phyloP scores from a whole-genome alignment of 345 rosid genomes.

The Syzygium aqueum region DNA sequence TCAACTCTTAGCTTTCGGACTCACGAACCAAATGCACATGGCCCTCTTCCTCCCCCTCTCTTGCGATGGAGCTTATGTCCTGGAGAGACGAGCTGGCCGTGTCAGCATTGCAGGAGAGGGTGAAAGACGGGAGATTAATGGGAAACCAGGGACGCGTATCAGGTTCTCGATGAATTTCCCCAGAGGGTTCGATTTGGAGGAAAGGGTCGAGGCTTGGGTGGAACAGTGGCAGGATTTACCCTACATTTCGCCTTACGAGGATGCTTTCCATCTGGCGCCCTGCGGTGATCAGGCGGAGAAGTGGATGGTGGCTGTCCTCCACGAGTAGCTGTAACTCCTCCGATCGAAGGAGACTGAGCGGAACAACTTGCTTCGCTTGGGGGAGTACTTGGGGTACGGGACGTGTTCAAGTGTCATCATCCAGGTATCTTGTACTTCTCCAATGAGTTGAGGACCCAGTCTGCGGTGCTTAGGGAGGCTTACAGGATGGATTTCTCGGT shows the following conservation, averaged over 20 bases:
- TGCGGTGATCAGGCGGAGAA: constrained; percentile 64
- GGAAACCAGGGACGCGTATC: constrained; percentile 31
- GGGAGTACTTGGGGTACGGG: constrained; percentile 59
- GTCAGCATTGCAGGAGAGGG: constrained; percentile 63
- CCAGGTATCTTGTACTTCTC: constrained; percentile 81
- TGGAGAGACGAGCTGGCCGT: constrained; percentile 42
- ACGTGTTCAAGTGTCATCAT: constrained; percentile 52
- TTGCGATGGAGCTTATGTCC: constrained; percentile 40
- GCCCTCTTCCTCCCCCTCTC: not conserved
- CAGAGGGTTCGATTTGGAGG: constrained; percentile 53
- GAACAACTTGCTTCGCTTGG: constrained; percentile 47
- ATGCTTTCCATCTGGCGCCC: constrained; percentile 51
- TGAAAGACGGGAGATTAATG: not conserved
- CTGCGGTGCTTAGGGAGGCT: constrained; percentile 71
- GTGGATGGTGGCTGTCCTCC: constrained; percentile 70
- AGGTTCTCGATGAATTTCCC: constrained; percentile 68
- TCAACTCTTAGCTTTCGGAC: not conserved
- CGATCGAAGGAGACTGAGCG: constrained; percentile 73
- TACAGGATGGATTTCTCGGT: constrained; percentile 56
- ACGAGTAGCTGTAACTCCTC: constrained; percentile 55
- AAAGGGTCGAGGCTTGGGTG: constrained; percentile 59
- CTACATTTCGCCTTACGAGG: constrained; percentile 65
- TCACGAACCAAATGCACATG: not conserved
- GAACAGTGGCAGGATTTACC: constrained; percentile 75
- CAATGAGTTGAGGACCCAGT: constrained; percentile 72